phyloP scores from a whole-genome alignment of 306 rosid genomes.

The Pachyrhizus erosus region DNA sequence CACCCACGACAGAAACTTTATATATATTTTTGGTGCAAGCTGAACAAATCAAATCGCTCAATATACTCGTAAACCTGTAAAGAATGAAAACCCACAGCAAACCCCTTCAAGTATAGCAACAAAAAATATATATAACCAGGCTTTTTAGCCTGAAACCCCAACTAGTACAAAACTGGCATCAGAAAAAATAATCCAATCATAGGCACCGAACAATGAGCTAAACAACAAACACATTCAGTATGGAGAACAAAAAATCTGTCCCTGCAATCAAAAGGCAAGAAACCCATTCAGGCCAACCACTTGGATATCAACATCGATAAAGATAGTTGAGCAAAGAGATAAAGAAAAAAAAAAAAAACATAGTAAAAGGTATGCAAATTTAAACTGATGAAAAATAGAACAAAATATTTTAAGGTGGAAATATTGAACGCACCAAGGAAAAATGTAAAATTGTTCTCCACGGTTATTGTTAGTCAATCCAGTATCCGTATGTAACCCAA shows the following conservation, averaged over 20 bases:
- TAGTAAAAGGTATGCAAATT: not conserved
- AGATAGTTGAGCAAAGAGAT: not conserved
- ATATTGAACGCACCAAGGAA: not conserved
- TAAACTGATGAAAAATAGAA: not conserved
- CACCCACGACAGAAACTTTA: not conserved
- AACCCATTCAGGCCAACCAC: not conserved
- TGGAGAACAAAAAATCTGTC: not conserved
- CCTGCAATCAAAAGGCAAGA: constrained; percentile 15
- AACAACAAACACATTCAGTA: constrained; percentile 13
- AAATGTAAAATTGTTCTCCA: not conserved
- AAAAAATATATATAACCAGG: not conserved
- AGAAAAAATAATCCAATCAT: constrained; percentile 13
- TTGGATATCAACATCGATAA: not conserved
- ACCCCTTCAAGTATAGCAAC: not conserved
- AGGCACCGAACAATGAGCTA: not conserved
- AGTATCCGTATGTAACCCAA: not conserved
- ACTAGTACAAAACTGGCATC: not conserved
- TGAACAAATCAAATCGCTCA: not conserved
- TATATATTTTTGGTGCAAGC: not conserved
- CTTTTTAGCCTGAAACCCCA: not conserved
- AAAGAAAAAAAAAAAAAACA: not conserved
- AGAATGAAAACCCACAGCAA: not conserved
- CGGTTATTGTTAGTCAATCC: not conserved
- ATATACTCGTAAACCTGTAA: not conserved
- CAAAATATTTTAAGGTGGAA: not conserved